These are phyloP conservation scores for Syncephalastrum monosporum DNA, from an alignment of 371 early-diverging fungal species.

Conservation along the genomic window DNA sequence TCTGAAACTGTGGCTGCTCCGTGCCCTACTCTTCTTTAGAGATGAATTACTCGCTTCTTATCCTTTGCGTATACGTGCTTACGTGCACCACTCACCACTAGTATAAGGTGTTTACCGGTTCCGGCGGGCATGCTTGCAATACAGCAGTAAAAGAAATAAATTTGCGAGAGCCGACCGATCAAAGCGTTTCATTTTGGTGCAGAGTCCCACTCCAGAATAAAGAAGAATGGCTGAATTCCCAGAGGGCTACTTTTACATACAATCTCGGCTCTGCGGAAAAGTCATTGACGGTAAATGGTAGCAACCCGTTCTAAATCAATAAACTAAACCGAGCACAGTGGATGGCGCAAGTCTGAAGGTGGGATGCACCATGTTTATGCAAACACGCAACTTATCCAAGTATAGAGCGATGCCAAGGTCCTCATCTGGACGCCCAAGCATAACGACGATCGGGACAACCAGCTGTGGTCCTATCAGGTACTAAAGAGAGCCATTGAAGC, in stretches of 20 bases:
- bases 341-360: conserved; percentile 38
- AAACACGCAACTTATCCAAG: no score
- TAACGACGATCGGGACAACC: conserved; percentile 47
- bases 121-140: no score
- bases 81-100: no score
- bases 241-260: conserved; percentile 49
- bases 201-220: no score
- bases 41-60: no score
- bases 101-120: no score
- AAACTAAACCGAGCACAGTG: conserved; percentile 13
- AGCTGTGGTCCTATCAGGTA: conserved; percentile 50
- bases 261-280: conserved; percentile 39
- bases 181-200: no score
- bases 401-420: conserved; percentile 43
- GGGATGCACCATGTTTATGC: background rate
- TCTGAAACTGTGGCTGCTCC: no score
- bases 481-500: background rate
- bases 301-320: conserved; percentile 1
- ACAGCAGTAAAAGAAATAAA: no score
- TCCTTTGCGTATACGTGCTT: no score
- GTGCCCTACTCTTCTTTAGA: no score
- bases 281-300: conserved; percentile 40
- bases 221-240: conserved; percentile 40
- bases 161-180: no score
- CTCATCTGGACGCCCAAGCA: conserved; percentile 48